phyloP scores from a whole-genome alignment of 768 basidiomycete species.

The Ephemerocybe angulata region DNA sequence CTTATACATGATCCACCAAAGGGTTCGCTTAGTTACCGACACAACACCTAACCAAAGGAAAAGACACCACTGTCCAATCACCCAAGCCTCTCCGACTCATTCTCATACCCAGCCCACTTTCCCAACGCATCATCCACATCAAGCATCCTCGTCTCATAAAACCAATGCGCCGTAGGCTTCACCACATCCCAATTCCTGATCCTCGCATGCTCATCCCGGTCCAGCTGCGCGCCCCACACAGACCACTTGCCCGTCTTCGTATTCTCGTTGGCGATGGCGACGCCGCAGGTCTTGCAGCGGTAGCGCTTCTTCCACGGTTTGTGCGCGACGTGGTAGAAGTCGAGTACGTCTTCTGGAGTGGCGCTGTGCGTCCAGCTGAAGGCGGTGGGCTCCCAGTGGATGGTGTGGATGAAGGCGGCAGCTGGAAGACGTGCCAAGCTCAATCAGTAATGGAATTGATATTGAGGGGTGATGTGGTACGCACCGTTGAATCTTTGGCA shows the following conservation, averaged over 20 bases:
- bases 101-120: slow-evolving; percentile 68
- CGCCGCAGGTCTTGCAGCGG: slow-evolving; percentile 62
- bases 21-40: no score
- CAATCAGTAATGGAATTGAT: not conserved
- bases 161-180: slow-evolving; percentile 63
- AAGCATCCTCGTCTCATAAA: slow-evolving; percentile 60
- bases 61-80: slow-evolving; percentile 10
- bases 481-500: slow-evolving; percentile 60
- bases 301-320: slow-evolving; percentile 61
- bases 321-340: slow-evolving; percentile 42
- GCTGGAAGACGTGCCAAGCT: no score
- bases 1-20: no score
- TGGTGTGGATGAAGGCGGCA: slow-evolving; percentile 58
- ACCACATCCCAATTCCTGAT: slow-evolving; percentile 51
- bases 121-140: slow-evolving; percentile 52
- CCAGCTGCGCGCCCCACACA: slow-evolving; percentile 55
- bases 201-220: slow-evolving; percentile 47
- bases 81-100: slow-evolving; percentile 33
- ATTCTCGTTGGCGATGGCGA: slow-evolving; percentile 51
- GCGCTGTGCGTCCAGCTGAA: slow-evolving; percentile 54
- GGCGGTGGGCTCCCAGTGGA: slow-evolving; percentile 48
- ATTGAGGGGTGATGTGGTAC: not conserved
- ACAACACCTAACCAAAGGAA: no score
- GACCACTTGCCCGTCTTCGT: slow-evolving; percentile 45
- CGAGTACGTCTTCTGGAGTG: slow-evolving; percentile 32